Conservation (phyloP, 805 yeast species). For the Nakazawaea molendinolei region DNA sequence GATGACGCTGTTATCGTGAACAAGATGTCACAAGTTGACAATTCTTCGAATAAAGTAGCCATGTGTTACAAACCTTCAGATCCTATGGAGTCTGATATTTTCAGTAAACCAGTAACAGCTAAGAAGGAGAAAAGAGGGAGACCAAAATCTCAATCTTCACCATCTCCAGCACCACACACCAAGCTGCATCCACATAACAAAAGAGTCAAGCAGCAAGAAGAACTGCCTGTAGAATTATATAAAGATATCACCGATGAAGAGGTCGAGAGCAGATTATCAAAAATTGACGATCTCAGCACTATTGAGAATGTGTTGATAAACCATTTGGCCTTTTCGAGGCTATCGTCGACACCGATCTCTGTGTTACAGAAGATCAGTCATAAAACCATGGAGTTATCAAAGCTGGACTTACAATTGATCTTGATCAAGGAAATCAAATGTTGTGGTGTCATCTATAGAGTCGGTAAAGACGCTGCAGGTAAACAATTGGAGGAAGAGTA, state of each 20-base stretch:
- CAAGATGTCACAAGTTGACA: neutral
- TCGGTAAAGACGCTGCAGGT: slow-evolving; percentile 96
- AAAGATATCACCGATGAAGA: slow-evolving; percentile 11
- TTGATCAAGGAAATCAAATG: slow-evolving; percentile 41
- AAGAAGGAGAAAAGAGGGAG: slow-evolving; percentile 8
- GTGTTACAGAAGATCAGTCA: slow-evolving; percentile 58
- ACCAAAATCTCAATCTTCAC: slow-evolving; percentile 1
- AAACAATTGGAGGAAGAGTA: slow-evolving; percentile 90
- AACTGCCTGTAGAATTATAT: slow-evolving; percentile 1
- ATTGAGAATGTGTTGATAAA: slow-evolving; percentile 66
- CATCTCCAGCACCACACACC: neutral
- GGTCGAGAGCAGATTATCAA: slow-evolving; percentile 1
- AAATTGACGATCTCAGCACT: slow-evolving; percentile 38
- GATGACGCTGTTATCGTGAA: slow-evolving; percentile 25
- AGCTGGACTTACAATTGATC: slow-evolving; percentile 37
- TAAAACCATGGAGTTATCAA: slow-evolving; percentile 38
- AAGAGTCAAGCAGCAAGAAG: neutral
- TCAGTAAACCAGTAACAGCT: slow-evolving; percentile 6
- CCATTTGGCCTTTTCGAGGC: slow-evolving; percentile 84
- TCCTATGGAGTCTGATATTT: too few relatives aligned
- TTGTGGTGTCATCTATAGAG: slow-evolving; percentile 83
- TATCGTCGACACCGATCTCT: slow-evolving; percentile 82
- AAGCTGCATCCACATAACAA: neutral
- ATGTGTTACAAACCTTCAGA: slow-evolving; percentile 6
- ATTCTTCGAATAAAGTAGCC: neutral